Evolutionary conservation across 306 rosid species (phyloP), one percentile per base, ranked within the genome.

Genomic region (Inga leiocalycina): DNA sequence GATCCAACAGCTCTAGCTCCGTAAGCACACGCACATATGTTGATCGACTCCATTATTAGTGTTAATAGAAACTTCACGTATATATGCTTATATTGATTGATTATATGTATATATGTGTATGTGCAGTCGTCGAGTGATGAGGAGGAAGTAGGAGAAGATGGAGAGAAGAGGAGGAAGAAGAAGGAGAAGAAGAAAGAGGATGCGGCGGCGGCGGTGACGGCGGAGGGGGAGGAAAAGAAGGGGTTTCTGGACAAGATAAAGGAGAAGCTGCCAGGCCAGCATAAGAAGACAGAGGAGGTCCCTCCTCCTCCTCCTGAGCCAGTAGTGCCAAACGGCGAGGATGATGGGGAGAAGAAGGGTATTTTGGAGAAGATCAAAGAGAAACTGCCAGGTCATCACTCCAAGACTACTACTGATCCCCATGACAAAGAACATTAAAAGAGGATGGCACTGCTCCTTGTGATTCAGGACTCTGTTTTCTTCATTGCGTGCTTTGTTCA

Each of bases 51-150:
- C 9, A 52, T 15, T 4, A 51, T 4, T 4, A 15, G 6, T 11
- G 22, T 19, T 52, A 15, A 13, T 48, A 15, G 4, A 8, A 51
- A 59, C 32, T 59, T 20, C 13, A 22, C 13, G 12, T 48, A 22
- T 56, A 24, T 11, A 11, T 24, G 35, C 16, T 10, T 10, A 61
- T 64, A 27, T 64, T 64, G 69, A 7, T 59, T 65, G 45, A 27
- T 54, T 54, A 54, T 54, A 19, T 49, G 11, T 14, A 3, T 49
- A 4, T 12, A 19, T 45, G 2, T 49, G 20, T n/a, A 4, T n/a
- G 10, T 82, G 69, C 93, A 95, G 98, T 90, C 97, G 91, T 97
- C 39, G 93, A 93, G 98, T 32, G 95, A 92, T 3, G 98, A 95
- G 84, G 94, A 88, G 77, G 92, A 80, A 22, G 95, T 78, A 65